Conservation (phyloP, 768 basidiomycete species). For the Mycena albidolilacea region DNA sequence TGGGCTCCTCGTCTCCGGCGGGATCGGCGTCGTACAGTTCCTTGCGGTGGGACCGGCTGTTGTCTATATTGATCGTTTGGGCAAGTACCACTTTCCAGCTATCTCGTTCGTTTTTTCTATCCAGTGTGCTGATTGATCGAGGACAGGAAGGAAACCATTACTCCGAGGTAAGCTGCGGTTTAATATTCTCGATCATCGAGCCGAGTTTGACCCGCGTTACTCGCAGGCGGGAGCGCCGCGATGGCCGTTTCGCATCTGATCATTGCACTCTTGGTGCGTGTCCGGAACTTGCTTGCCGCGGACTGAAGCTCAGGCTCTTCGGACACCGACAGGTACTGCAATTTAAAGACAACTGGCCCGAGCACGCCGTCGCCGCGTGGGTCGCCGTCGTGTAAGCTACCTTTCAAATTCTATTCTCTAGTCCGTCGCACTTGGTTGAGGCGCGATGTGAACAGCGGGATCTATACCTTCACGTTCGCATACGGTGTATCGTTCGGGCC, state of each 20-base stretch:
- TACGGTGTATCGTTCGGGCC: slow-evolving; percentile 87
- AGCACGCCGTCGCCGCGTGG: slow-evolving; percentile 75
- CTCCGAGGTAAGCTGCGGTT: slow-evolving; percentile 57
- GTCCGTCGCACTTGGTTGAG: not conserved
- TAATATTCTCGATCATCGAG: not conserved
- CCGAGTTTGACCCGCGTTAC: not conserved
- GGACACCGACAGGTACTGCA: slow-evolving; percentile 56
- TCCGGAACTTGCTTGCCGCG: not conserved
- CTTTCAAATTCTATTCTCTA: not conserved
- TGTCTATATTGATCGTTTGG: slow-evolving; percentile 75
- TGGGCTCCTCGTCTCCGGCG: slow-evolving; percentile 80
- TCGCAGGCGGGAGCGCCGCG: slow-evolving; percentile 68
- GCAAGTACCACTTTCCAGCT: slow-evolving; percentile 49
- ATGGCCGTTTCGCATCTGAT: slow-evolving; percentile 78
- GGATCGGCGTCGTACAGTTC: slow-evolving; percentile 85
- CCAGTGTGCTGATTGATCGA: not conserved
- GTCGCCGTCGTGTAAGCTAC: slow-evolving; percentile 71
- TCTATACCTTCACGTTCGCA: slow-evolving; percentile 83
- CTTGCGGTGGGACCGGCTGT: slow-evolving; percentile 84
- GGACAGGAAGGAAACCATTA: slow-evolving; percentile 73
- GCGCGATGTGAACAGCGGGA: slow-evolving; percentile 55
- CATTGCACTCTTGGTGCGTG: slow-evolving; percentile 74
- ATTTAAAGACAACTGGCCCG: slow-evolving; percentile 71
- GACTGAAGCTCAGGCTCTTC: not conserved
- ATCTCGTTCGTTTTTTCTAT: not conserved